Base-by-base conservation (phyloP, 768 basidiomycete genomes). In the Termitomyces sp. region DNA sequence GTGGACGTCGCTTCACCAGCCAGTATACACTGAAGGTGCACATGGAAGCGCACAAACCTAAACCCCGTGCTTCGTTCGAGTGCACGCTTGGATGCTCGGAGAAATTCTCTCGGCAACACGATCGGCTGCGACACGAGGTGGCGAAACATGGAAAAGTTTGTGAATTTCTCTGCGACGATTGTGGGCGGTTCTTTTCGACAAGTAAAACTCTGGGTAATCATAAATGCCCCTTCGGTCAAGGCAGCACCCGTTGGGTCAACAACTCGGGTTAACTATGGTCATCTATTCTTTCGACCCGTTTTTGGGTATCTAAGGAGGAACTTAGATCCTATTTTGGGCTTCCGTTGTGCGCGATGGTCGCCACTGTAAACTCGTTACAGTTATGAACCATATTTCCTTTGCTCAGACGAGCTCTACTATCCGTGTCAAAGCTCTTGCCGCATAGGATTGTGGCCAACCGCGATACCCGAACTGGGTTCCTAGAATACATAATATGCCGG, bases 61-160 rank as follows among this genome's bases (percentile, higher is more conserved):
- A 81, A 60, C 78, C 76, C 6, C 75, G 76, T 31, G 68, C 71
- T 0, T 69, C 74, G 1, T 80, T 78, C 60, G 76, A 75, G 17
- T 82, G 81, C 63, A 79, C 78, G 6, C 70, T 77, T n/a, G 81
- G 81, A 14, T 83, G 81, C 63, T 68, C 72, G 6, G 80, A 82
- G 65, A 72, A 71, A 10, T 83, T 83, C 66, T 82, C 80, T 33
- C 69, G 81, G 50, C 80, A 81, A 56, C 81, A 83, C 59, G 81
- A 83, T 58, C 70, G 80, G 35, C 73, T 83, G 12, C 75, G 81
- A 53, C 81, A 83, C 57, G 81, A 83, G 64, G 80, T 83, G 5
- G 77, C 78, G 9, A 80, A 83, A 63, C 81, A 83, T 57, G 77
- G 78, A 14, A 81, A 80, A 61, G 60, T 81, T 44, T 83, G 81